A percentile compares a stretch with the other conserved stretches of the same genome.
These are phyloP conservation scores for Scheffersomyces spartinae DNA, from an alignment of 805 yeast genomes.

Conservation along the genomic window DNA sequence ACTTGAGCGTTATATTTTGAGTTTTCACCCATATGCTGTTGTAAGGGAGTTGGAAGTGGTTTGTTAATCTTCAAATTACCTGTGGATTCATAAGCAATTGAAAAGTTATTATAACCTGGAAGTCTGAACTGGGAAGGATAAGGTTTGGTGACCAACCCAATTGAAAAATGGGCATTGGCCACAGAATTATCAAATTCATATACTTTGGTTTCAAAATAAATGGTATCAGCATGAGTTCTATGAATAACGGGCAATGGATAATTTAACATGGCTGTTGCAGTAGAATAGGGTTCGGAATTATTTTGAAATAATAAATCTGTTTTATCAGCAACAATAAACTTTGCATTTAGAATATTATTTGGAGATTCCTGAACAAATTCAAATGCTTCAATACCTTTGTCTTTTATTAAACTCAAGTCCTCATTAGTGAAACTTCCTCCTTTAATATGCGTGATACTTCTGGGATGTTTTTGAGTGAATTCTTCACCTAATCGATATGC, in stretches of 20 bases:
- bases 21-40: conserved; percentile 29
- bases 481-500: conserved; percentile 24
- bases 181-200: conserved; percentile 17
- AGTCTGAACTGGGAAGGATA: conserved; percentile 57
- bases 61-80: conserved; percentile 60
- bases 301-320: conserved; percentile 25
- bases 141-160: conserved; percentile 63
- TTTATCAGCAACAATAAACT: conserved; percentile 26
- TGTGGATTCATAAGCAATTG: conserved; percentile 62
- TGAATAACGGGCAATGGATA: conserved; percentile 26
- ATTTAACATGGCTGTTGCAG: conserved; percentile 27
- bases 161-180: conserved; percentile 40
- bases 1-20: conserved; percentile 33
- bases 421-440: conserved; percentile 21
- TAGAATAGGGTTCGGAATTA: conserved; percentile 27
- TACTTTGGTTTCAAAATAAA: conserved; percentile 50
- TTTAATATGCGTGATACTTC: conserved; percentile 16
- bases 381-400: conserved; percentile 27
- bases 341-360: conserved; percentile 15
- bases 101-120: conserved; percentile 64
- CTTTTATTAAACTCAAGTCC: conserved; percentile 19
- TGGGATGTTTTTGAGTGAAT: conserved; percentile 19
- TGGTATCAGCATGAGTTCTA: conserved; percentile 24
- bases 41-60: conserved; percentile 42
- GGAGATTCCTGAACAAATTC: conserved; percentile 30